Conservation (phyloP, 805 yeast species). For the Grigorovia jiainica region DNA sequence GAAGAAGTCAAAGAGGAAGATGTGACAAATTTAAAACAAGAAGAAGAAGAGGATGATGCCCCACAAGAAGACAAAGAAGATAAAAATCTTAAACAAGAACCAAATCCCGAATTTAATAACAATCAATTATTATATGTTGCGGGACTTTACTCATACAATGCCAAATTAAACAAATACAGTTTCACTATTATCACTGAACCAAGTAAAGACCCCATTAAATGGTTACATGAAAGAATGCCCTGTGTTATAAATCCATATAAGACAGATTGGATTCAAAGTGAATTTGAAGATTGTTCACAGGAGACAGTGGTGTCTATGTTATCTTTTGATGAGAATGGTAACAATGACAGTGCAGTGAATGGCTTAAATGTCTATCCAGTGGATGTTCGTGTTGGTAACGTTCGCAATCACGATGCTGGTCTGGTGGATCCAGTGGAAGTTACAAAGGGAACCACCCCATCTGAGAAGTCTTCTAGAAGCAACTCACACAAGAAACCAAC, state of each 20-base stretch:
- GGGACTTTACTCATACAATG: slow-evolving; percentile 36
- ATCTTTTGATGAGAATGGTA: slow-evolving; percentile 49
- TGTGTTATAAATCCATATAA: slow-evolving; percentile 49
- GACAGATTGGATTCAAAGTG: slow-evolving; percentile 32
- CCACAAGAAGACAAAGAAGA: not conserved
- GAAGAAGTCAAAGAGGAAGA: not conserved
- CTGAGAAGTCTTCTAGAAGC: no score
- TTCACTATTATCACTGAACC: slow-evolving; percentile 69
- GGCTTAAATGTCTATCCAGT: slow-evolving; percentile 17
- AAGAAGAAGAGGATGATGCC: not conserved
- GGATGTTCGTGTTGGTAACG: slow-evolving; percentile 44
- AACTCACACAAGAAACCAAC: no score
- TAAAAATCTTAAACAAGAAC: not conserved
- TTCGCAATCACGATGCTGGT: slow-evolving; percentile 34
- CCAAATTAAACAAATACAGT: slow-evolving; percentile 29
- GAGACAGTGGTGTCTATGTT: slow-evolving; percentile 31
- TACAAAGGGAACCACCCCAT: not conserved
- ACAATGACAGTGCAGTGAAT: no score
- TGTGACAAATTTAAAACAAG: not conserved
- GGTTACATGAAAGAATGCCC: slow-evolving; percentile 79
- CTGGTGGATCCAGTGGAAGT: slow-evolving; percentile 22
- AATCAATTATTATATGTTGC: slow-evolving; percentile 54
- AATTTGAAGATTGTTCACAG: slow-evolving; percentile 34
- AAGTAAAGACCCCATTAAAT: slow-evolving; percentile 49
- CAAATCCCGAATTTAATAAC: not conserved